Evolutionary conservation across 768 basidiomycete genomes (phyloP).

Genomic region (Suillus brevipes): DNA sequence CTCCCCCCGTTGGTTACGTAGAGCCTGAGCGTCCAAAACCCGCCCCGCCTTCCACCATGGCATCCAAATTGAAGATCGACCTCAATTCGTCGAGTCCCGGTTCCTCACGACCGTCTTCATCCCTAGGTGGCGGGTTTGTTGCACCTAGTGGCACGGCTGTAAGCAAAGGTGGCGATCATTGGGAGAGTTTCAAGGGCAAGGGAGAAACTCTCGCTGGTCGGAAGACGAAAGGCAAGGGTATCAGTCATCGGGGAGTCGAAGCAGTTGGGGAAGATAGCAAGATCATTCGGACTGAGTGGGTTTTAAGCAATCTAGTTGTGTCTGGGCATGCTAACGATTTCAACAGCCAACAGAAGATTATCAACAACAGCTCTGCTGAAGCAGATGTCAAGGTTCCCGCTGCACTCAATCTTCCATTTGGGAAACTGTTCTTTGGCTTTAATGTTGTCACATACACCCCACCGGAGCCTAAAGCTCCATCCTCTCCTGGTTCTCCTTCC

Average conservation of each 20-base stretch:
- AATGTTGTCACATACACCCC: slow-evolving; percentile 71
- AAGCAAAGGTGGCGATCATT: slow-evolving; percentile 77
- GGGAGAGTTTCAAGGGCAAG: slow-evolving; percentile 96
- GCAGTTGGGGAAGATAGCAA: slow-evolving; percentile 78
- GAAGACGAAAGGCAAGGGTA: slow-evolving; percentile 94
- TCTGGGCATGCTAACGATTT: slow-evolving; percentile 17
- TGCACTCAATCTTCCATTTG: slow-evolving; percentile 85
- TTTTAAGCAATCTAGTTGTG: slow-evolving; percentile 15
- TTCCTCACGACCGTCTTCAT: slow-evolving; percentile 78
- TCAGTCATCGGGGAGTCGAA: slow-evolving; percentile 80
- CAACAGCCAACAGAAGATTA: slow-evolving; percentile 74
- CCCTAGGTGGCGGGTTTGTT: slow-evolving; percentile 67
- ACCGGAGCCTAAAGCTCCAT: slow-evolving; percentile 36
- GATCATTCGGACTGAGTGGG: slow-evolving; percentile 90
- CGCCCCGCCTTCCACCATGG: slow-evolving; percentile 86
- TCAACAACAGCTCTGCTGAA: slow-evolving; percentile 79
- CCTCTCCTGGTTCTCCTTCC: slow-evolving; percentile 31
- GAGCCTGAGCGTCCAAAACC: slow-evolving; percentile 90
- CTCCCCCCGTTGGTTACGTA: slow-evolving; percentile 87
- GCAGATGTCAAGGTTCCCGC: slow-evolving; percentile 81
- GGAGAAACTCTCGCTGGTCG: slow-evolving; percentile 90
- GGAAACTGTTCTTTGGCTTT: slow-evolving; percentile 97
- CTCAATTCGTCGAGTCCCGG: slow-evolving; percentile 83
- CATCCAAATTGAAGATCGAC: slow-evolving; percentile 95
- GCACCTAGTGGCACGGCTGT: slow-evolving; percentile 50